A percentile compares a stretch with the other conserved stretches of the same genome.
phyloP scores from a whole-genome alignment of 1,284 basidiomycete genomes.

The Schizophyllum amplum region DNA sequence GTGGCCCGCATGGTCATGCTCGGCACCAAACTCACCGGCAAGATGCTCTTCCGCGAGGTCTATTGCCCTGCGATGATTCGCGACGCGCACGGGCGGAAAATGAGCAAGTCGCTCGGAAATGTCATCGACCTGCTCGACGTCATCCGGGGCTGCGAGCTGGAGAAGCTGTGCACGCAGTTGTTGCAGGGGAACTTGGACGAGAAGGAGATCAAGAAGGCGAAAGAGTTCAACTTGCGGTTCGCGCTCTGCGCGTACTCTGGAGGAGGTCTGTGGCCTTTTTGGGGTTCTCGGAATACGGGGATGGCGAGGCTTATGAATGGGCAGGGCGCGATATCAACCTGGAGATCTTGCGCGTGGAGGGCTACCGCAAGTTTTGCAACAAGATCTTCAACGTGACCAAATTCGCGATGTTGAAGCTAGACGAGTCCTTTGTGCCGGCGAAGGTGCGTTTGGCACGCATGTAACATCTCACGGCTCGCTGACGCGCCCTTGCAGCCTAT shows the following conservation, averaged over 20 bases:
- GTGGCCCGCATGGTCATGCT: constrained; percentile 98
- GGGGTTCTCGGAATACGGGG: too few species aligned
- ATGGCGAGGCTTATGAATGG: too few species aligned
- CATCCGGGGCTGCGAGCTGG: constrained; percentile 81
- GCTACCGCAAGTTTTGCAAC: constrained; percentile 99
- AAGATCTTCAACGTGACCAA: constrained; percentile 99
- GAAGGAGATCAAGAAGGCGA: constrained; percentile 89
- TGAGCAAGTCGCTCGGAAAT: constrained; percentile 98
- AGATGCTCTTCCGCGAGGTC: constrained; percentile 97
- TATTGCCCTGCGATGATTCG: constrained; percentile 99
- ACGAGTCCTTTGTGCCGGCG: constrained; percentile 69
- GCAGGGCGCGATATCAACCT: constrained; percentile 94
- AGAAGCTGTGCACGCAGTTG: constrained; percentile 83
- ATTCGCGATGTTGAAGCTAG: constrained; percentile 94
- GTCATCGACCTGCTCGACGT: constrained; percentile 98
- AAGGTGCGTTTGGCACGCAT: constrained; percentile 39
- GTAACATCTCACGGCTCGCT: constrained; percentile 9
- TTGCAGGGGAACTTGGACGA: constrained; percentile 91
- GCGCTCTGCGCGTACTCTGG: constrained; percentile 93
- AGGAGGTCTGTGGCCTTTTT: too few species aligned
- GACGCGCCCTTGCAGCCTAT: constrained; percentile 42
- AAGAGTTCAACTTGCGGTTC: constrained; percentile 88
- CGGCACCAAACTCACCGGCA: constrained; percentile 82
- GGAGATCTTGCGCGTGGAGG: constrained; percentile 95
- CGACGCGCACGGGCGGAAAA: constrained; percentile 97